Percentiles rank a stretch among this genome's conserved stretches.
Evolutionary conservation across 2,329 filamentous ascomycete genomes (phyloP).

Genomic region (Leptographium flavum): DNA sequence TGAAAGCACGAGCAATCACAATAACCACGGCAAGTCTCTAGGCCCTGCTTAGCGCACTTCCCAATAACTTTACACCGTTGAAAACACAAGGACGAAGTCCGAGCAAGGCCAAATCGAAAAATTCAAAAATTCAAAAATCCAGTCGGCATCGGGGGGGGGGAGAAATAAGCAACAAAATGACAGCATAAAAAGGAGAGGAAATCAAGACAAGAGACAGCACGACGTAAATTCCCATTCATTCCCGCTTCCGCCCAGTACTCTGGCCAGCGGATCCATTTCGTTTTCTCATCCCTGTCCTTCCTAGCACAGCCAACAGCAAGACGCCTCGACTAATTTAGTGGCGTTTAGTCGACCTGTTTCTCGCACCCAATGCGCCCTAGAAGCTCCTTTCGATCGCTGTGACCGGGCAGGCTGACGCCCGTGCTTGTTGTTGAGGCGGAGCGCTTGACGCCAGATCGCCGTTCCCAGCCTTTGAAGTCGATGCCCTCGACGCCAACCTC

Average conservation of each 20-base stretch:
- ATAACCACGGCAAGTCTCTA: too few relatives aligned
- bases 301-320: not conserved
- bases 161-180: not conserved
- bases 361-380: slow-evolving; percentile 73
- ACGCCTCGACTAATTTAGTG: too few relatives aligned
- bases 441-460: slow-evolving; percentile 39
- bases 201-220: not conserved
- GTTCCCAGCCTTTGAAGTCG: slow-evolving; percentile 50
- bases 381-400: slow-evolving; percentile 67
- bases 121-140: too few relatives aligned
- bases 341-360: slow-evolving; percentile 49
- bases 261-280: slow-evolving; percentile 1
- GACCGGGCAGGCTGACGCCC: slow-evolving; percentile 52
- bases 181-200: not conserved
- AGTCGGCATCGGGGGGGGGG: too few relatives aligned
- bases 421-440: slow-evolving; percentile 34
- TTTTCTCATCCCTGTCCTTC: not conserved
- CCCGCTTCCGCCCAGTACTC: not conserved
- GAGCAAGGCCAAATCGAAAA: too few relatives aligned
- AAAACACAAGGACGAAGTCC: too few relatives aligned
- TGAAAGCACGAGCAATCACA: too few relatives aligned
- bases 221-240: slow-evolving; percentile 1
- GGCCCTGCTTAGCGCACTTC: too few relatives aligned
- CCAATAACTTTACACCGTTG: too few relatives aligned
- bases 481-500: slow-evolving; percentile 63